Evolutionary conservation across 345 rosid genomes (phyloP), one percentile per base, ranked within the genome.

Genomic region (Combretum micranthum): DNA sequence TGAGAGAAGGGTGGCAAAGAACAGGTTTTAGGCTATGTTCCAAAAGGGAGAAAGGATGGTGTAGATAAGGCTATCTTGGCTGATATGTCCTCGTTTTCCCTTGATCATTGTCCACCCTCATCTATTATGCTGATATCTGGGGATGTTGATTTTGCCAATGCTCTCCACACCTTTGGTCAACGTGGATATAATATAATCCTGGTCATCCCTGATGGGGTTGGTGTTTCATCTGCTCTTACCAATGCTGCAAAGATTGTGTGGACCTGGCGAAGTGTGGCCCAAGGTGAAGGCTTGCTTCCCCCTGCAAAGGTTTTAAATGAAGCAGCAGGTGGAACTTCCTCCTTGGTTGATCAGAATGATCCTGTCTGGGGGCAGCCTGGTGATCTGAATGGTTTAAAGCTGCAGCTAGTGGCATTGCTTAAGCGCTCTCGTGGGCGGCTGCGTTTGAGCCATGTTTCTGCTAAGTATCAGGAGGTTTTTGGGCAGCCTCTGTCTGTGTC

Each of bases 11-110:
- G 8, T 87, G 95, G 72, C 99, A 93, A 60, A 87, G 92, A 78
- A 93, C 99, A 0, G 99, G 99, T 32, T 96, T 93, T 51, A 87
- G 80, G 49, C 96, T 93, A 93, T 72, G 99, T 93, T 61, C 99
- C 97, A 3, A 93, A 93, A 42, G 94, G 96, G 42, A 83, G 97
- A 62, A 93, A 93, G 75, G 99, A 90, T 62, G 99, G 96, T 39
- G 85, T 97, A 45, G 99, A 93, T 70, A 90, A 87, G 70, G 99
- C 99, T 42, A 93, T 93, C 63, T 64, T 93, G 68, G 80, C 90
- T 15, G 99, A 93, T 71, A 87, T 93, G 99, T 93, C 90, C 66
- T 77, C 90, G 55, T 93, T 93, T 69, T 92, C 86, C 3, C 95
- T 93, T 6, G 99, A 93, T 70, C 74, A 93, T 56, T 88, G 77